phyloP scores from a whole-genome alignment of 139 green algal species.

The Haematococcus lacustris region DNA sequence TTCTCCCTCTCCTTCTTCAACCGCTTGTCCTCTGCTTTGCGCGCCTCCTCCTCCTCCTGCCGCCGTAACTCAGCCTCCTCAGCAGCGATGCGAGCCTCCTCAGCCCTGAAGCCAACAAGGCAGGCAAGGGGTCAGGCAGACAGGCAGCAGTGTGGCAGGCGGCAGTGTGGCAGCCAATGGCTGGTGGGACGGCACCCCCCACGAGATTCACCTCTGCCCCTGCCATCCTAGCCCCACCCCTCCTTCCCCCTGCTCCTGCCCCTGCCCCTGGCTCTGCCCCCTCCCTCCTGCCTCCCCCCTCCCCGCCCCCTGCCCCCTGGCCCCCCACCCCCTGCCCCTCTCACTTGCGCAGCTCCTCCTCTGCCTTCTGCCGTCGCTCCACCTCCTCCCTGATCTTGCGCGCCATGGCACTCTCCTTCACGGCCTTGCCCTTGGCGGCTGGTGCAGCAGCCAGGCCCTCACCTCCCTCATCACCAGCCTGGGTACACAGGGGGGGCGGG shows the following conservation, averaged over 20 bases:
- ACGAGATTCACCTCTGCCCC: slow-evolving; percentile 19
- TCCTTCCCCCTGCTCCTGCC: background rate
- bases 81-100: slow-evolving; percentile 53
- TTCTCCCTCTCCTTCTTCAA: slow-evolving; percentile 54
- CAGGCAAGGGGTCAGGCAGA: background rate
- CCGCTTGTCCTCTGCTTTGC: slow-evolving; percentile 60
- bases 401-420: slow-evolving; percentile 71
- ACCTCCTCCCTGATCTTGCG: slow-evolving; percentile 67
- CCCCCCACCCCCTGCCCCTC: background rate
- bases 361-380: slow-evolving; percentile 42
- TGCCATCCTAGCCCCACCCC: slow-evolving; percentile 25
- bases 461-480: slow-evolving; percentile 11
- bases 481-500: no score
- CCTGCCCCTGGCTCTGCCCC: background rate
- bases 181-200: no score
- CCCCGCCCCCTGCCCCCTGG: background rate
- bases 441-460: slow-evolving; percentile 31
- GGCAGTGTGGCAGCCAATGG: no score
- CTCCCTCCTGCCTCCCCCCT: no score
- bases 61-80: slow-evolving; percentile 36
- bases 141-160: background rate
- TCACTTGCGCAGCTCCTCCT: background rate
- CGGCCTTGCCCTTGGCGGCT: slow-evolving; percentile 38
- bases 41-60: slow-evolving; percentile 23
- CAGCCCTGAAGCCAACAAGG: slow-evolving; percentile 5